These are phyloP conservation scores for Petunia secreta DNA, from an alignment of 257 asterid genomes.

Conservation along the genomic window DNA sequence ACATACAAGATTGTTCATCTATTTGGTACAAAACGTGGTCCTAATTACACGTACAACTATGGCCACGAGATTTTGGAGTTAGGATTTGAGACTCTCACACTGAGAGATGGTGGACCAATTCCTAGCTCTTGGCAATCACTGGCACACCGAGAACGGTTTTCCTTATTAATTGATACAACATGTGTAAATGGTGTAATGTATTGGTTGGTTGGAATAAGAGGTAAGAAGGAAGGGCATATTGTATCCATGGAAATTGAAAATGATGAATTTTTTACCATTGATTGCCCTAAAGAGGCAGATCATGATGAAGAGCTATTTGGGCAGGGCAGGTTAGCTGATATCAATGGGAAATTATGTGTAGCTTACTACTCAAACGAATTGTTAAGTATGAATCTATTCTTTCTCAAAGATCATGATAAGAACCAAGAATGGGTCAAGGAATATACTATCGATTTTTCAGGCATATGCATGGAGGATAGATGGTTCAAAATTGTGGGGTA, in stretches of 20 bases:
- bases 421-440: conserved; percentile 17
- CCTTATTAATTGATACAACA: background rate
- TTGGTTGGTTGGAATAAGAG: background rate
- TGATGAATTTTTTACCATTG: background rate
- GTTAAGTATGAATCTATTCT: background rate
- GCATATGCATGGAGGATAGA: background rate
- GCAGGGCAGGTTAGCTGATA: background rate
- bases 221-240: background rate
- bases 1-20: conserved; percentile 12
- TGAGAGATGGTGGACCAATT: background rate
- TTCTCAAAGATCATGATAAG: background rate
- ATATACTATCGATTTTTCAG: background rate
- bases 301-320: background rate
- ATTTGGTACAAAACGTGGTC: background rate
- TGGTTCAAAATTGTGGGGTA: background rate
- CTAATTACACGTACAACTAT: background rate
- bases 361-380: background rate
- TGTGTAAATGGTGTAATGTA: background rate
- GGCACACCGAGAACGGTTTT: background rate
- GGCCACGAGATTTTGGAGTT: background rate
- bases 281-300: background rate
- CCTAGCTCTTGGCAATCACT: background rate
- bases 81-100: background rate
- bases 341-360: conserved; percentile 15
- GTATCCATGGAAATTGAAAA: conserved; percentile 5